These are phyloP conservation scores for Daucus carota DNA, from an alignment of 129 eudicot species.

Conservation along the genomic window DH1_v3.0 NC_030387.2:40445001-40445500, in stretches of 20 bases:
- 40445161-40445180: slow-evolving; percentile 56
- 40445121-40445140: slow-evolving; percentile 57
- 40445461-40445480: background rate
- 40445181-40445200: slow-evolving; percentile 64
- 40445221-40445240: slow-evolving; percentile 49
- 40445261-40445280: slow-evolving; percentile 6
- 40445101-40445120: slow-evolving; percentile 68
- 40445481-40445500: background rate
- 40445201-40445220: slow-evolving; percentile 44
- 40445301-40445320: background rate
- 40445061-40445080: slow-evolving; percentile 49
- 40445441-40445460: background rate
- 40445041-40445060: slow-evolving; percentile 56
- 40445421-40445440: background rate
- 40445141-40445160: slow-evolving; percentile 60
- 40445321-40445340: background rate
- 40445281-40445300: background rate
- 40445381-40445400: background rate
- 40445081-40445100: slow-evolving; percentile 63
- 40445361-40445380: background rate
- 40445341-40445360: background rate
- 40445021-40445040: slow-evolving; percentile 31
- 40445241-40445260: slow-evolving; percentile 19
- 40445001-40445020: slow-evolving; percentile 46
- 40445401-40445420: background rate